Base-by-base conservation (phyloP, 176 grass and related monocot genomes). In the Carex littledalei region DNA sequence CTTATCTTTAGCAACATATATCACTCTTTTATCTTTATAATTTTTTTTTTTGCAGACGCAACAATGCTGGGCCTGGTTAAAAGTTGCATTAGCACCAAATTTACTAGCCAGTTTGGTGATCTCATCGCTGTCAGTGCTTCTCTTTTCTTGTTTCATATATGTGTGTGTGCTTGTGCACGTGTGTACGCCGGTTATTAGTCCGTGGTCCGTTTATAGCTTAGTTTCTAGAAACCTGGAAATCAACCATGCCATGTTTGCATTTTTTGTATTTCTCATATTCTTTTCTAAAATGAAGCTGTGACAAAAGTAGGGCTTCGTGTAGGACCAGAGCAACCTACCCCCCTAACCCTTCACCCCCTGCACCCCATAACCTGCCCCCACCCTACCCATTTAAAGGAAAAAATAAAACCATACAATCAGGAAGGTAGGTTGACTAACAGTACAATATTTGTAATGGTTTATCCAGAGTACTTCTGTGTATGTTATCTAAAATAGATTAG, bases 61-160 rank as follows among this genome's bases (percentile, higher is more conserved):
- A 83, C 87, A 18, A 87, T 99, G 85, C 85, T 99, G 47, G 88
- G 85, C 14, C 80, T 99, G 37, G 96, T 99, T 45, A 99, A 99
- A 89, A 99, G 93, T 81, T 99, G 91, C 62, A 94, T 99, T 16
- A 93, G 89, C 83, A 99, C 96, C 82, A 99, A 99, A 95, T 99
- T 99, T 89, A 99, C 96, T 43, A 87, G 93, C 56, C 96, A 94
- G 80, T 99, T 95, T 84, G 96, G 93, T n/a, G 90, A 99, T 77
- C 84, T 99, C 83, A 95, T 99, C 89, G 91, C 96, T 69, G 96
- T 99, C 81, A 91, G 93, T 89, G 89, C 56, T 8, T 32, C 66
- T 73, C 31, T 76, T 72, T 49, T 62, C 21, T 49, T 64, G 22
- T 61, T 71, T 56, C 22, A 29, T 69, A 29, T 29, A 29, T 29